Evolutionary conservation across 2,329 filamentous ascomycete species (phyloP), one percentile per base, ranked within the genome.

Genomic region (Ascochyta clinopodiicola): DNA sequence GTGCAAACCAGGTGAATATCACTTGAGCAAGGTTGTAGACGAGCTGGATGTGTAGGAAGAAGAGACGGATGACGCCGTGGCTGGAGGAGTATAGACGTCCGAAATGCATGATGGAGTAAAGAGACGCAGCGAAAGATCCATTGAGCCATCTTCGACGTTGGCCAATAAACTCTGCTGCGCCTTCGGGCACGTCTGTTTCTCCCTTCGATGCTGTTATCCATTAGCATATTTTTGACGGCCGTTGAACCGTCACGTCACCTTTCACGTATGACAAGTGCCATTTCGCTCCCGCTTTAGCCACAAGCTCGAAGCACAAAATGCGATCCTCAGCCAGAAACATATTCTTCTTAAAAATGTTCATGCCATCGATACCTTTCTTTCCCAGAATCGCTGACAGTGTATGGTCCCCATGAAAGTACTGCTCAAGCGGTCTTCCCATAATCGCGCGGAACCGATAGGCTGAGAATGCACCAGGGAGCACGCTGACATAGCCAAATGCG

Each of bases 291-390:
- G 51, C 44, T 13, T 54, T 54, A 9, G 51, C 51, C 13, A 54
- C 51, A 29, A 54, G 44, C 25, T 98, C 94, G 83, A 97, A 98
- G 82, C 94, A 98, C 44, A 98, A 85, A 81, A 98, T 98, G 86
- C 93, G 92, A 87, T 98, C 93, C 80, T 98, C 93, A 78, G 94
- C 94, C 86, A 98, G 93, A 84, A 97, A 98, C 94, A 98, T 97
- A 86, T 98, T 98, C 87, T 97, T 97, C 83, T 97, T 97, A 90
- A 98, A 97, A 76, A 98, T 97, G 80, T 97, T 97, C 94, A 97
- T 97, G 66, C 93, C 94, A 74, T 98, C 94, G 67, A 98, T 97
- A 85, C 94, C 94, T 84, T 98, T 97, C 81, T 96, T 96, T 63
- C 92, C 93, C 49, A 96, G 86, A 68, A 93, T 87, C 79, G 94